Evolutionary conservation across 306 rosid species (phyloP).

Genomic region (Ceratonia siliqua): DNA sequence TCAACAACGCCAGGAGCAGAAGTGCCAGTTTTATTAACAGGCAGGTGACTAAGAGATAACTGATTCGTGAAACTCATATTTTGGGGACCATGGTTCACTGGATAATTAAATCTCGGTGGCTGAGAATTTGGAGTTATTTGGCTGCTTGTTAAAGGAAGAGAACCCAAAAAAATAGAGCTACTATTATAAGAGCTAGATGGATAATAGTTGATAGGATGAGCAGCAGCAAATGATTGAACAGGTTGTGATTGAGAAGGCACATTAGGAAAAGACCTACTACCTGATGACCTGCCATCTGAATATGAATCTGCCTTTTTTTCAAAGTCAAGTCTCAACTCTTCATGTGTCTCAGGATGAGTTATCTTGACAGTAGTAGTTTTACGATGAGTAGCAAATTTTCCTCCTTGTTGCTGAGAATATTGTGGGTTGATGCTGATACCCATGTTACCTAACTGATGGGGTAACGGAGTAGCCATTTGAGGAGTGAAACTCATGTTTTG

Average conservation of each 20-base stretch:
- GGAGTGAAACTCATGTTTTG: slow-evolving; percentile 62
- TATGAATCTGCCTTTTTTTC: slow-evolving; percentile 68
- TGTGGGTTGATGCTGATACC: slow-evolving; percentile 60
- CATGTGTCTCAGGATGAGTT: slow-evolving; percentile 93
- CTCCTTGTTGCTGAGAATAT: slow-evolving; percentile 80
- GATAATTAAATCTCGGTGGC: slow-evolving; percentile 61
- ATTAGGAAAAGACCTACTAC: slow-evolving; percentile 59
- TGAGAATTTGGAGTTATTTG: slow-evolving; percentile 70
- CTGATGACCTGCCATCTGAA: slow-evolving; percentile 66
- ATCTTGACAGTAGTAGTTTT: slow-evolving; percentile 75
- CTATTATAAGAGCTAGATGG: slow-evolving; percentile 45
- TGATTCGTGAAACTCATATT: slow-evolving; percentile 49
- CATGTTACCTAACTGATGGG: slow-evolving; percentile 70
- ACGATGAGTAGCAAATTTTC: slow-evolving; percentile 67
- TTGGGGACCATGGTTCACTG: slow-evolving; percentile 60
- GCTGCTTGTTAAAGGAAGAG: slow-evolving; percentile 63
- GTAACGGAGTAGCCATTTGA: slow-evolving; percentile 71
- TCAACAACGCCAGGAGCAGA: slow-evolving; percentile 47
- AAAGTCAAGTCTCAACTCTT: slow-evolving; percentile 86
- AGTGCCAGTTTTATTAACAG: slow-evolving; percentile 56
- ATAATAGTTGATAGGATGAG: slow-evolving; percentile 59
- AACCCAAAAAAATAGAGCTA: slow-evolving; percentile 46
- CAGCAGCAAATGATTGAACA: slow-evolving; percentile 48
- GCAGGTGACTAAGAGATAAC: slow-evolving; percentile 39
- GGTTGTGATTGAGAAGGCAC: slow-evolving; percentile 71